Evolutionary conservation across 441 rosid genomes (phyloP), one percentile per base, ranked within the genome.

Genomic region (Isatis lusitanica): DNA sequence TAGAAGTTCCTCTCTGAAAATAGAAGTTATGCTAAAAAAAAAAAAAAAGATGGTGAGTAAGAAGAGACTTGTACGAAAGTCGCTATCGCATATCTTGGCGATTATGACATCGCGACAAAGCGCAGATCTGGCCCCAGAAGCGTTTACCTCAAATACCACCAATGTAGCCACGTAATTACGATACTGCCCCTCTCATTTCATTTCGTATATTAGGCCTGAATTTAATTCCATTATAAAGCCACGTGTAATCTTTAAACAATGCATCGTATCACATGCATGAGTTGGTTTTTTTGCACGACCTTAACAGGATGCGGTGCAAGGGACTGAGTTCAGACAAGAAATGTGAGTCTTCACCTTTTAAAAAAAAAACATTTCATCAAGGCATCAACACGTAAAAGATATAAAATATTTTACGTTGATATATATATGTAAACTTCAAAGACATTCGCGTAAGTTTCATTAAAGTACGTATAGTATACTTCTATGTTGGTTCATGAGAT

Each of bases 11-110:
- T 39, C 1, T 35, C 52, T 55, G 44, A 38, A 44, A 64, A 44
- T 43, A 33, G 15, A 35, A 16, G 26, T 70, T 70, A 2, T 35
- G 65, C 11, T 6, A 57, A 36, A 39, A 38, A 17, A 8, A 44
- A 10, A 31, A 71, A 21, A 21, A 21, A 21, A 21, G 24, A 9
- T 26, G 9, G 50, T 26, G 36, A 6, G 68, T 9, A 35, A 35
- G 38, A 50, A 18, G 52, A 28, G 43, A 43, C 38, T 59, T 70
- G 66, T 33, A 61, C 52, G 52, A 65, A 73, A 59, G 82, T 90
- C 84, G 70, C 85, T 10, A 73, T 85, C 86, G 64, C 82, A 84
- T 56, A 89, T 90, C 96, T 87, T 66, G 50, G 66, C 17, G 92
- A 88, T 31, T 84, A 59, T 65, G 94, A 90, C 90, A n/a, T 71